A percentile compares a stretch with the other conserved stretches of the same genome.
Conservation (phyloP, 2,329 filamentous ascomycete genomes). For the Rhinocladiella similis region DNA sequence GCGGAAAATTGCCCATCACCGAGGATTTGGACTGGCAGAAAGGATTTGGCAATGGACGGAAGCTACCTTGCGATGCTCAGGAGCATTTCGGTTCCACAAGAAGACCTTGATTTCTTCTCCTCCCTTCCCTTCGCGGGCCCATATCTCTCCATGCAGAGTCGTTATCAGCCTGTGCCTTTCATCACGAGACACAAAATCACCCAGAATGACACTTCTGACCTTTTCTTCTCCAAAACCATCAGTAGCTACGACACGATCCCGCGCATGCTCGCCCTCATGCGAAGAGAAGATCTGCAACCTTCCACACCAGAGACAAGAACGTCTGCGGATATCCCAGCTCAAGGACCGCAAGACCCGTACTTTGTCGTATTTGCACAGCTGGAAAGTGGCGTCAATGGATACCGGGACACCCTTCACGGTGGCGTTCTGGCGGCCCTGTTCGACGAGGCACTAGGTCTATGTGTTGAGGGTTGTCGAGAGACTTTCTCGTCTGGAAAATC, state of each 20-base stretch:
- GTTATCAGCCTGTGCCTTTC: no score
- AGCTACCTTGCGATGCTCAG: no score
- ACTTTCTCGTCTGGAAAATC: no score
- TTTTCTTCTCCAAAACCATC: constrained; percentile 25
- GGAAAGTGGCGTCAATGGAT: constrained; percentile 9
- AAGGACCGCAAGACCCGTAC: constrained; percentile 5
- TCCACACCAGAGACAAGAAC: neutral
- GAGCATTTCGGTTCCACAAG: no score
- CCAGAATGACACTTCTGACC: constrained; percentile 18
- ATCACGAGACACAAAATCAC: constrained; percentile 1
- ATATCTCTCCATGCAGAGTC: no score
- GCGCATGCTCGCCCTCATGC: constrained; percentile 19
- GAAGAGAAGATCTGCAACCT: constrained; percentile 2
- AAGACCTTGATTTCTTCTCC: no score
- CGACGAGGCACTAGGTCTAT: constrained; percentile 25
- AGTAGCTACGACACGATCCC: constrained; percentile 26
- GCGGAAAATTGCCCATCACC: no score
- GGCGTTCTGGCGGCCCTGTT: constrained; percentile 27
- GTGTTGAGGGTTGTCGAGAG: constrained; percentile 14
- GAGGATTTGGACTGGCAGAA: no score
- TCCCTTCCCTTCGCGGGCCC: no score
- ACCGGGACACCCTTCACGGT: no score
- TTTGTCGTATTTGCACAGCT: constrained; percentile 23
- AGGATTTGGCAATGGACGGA: no score
- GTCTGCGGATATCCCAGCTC: neutral